A percentile compares a stretch with the other conserved stretches of the same genome.
Conservation (phyloP, 2,329 filamentous ascomycete species). For the Xylariaceae sp. region DNA sequence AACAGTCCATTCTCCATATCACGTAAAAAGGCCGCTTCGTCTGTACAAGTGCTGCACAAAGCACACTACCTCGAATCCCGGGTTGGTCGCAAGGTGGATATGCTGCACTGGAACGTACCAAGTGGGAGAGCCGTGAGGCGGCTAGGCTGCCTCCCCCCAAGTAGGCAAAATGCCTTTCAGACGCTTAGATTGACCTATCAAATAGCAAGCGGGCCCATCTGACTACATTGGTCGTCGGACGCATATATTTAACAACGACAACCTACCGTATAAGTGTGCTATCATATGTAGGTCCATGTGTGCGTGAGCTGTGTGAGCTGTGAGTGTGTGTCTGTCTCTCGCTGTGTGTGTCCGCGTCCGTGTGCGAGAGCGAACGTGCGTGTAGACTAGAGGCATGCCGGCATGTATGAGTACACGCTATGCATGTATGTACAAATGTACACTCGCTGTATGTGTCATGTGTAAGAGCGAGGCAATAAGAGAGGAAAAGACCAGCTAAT, state of each 20-base stretch:
- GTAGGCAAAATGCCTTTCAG: conserved; percentile 1
- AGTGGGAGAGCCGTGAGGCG: conserved; percentile 19
- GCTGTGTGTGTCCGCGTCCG: neutral
- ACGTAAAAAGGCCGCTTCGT: conserved; percentile 15
- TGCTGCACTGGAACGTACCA: conserved; percentile 25
- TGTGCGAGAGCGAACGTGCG: neutral
- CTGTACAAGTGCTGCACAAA: conserved; percentile 18
- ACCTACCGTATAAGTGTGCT: neutral
- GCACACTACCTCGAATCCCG: neutral
- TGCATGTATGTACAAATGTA: neutral
- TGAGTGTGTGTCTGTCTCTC: neutral
- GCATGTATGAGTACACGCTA: neutral
- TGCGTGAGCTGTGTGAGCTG: neutral
- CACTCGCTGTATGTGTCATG: neutral
- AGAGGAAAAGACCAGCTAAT: neutral
- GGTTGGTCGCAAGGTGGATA: conserved; percentile 17
- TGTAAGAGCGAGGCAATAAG: neutral
- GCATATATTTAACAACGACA: neutral
- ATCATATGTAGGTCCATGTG: neutral
- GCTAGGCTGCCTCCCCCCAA: conserved; percentile 15
- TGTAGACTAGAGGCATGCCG: neutral
- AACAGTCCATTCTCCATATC: conserved; percentile 22
- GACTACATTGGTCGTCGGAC: neutral
- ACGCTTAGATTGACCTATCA: conserved; percentile 11
- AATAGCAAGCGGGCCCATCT: conserved; percentile 8